Conservation (phyloP, 2,329 filamentous ascomycete species). For the Atkinsonella hypoxylon region DNA sequence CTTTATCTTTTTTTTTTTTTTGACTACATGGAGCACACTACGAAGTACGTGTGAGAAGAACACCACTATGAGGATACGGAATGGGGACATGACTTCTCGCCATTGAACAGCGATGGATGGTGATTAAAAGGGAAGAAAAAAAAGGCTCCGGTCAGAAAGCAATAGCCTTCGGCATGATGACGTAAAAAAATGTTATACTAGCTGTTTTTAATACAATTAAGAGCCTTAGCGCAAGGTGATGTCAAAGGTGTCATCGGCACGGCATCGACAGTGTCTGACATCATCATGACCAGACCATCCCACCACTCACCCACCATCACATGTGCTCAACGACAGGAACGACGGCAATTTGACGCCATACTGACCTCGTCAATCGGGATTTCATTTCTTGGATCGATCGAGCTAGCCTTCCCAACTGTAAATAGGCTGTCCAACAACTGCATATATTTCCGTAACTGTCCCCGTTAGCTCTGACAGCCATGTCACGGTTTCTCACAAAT, state of each 20-base stretch:
- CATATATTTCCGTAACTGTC: background rate
- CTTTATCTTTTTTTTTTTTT: no score
- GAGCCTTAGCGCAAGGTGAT: background rate
- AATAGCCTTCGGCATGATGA: background rate
- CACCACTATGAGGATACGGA: no score
- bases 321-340: background rate
- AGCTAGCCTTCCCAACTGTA: background rate
- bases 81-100: no score
- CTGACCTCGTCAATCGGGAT: background rate
- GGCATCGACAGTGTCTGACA: background rate
- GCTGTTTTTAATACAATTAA: background rate
- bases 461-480: background rate
- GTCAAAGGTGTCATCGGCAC: background rate
- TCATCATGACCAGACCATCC: constrained; percentile 2
- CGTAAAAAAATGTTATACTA: background rate
- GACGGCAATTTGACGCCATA: background rate
- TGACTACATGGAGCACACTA: no score
- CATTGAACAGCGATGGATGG: no score
- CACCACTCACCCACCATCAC: background rate
- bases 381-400: background rate
- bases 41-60: no score
- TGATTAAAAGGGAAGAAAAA: no score
- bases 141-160: no score
- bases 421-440: background rate
- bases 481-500: background rate